These are phyloP conservation scores for Anisodus acutangulus DNA, from an alignment of 257 asterid species.

Conservation along the genomic window DNA sequence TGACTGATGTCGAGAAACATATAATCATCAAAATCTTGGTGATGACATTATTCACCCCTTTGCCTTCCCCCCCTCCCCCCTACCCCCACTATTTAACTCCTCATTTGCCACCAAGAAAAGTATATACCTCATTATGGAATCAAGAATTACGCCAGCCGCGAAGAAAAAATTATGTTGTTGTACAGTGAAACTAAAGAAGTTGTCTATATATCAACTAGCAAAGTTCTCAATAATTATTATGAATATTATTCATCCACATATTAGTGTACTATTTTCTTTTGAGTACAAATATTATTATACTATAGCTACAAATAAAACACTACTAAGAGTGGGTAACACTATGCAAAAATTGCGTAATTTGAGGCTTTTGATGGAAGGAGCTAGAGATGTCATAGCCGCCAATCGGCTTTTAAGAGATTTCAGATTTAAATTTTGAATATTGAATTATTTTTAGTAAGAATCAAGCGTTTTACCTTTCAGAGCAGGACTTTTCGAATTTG, in stretches of 20 bases:
- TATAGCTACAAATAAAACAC: background rate
- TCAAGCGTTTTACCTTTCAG: background rate
- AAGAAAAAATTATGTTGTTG: background rate
- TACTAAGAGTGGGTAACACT: slow-evolving; percentile 4
- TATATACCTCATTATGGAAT: background rate
- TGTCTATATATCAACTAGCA: background rate
- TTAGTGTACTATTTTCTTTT: too few relatives aligned
- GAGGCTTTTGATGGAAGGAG: background rate
- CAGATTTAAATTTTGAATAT: background rate
- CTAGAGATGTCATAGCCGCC: background rate
- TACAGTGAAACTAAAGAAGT: background rate
- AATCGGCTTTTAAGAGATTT: background rate
- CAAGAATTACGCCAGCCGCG: background rate
- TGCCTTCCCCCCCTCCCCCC: background rate
- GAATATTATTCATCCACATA: slow-evolving; percentile 20
- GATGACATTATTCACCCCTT: background rate
- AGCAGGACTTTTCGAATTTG: too few relatives aligned
- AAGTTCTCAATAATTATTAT: background rate
- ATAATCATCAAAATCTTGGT: slow-evolving; percentile 13
- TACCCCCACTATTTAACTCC: background rate
- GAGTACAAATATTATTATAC: background rate
- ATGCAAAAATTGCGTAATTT: slow-evolving; percentile 17
- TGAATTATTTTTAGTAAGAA: background rate
- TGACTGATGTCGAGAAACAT: background rate
- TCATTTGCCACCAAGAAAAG: background rate